Evolutionary conservation across 257 asterid species (phyloP).

Genomic region (Lantana camara): DNA sequence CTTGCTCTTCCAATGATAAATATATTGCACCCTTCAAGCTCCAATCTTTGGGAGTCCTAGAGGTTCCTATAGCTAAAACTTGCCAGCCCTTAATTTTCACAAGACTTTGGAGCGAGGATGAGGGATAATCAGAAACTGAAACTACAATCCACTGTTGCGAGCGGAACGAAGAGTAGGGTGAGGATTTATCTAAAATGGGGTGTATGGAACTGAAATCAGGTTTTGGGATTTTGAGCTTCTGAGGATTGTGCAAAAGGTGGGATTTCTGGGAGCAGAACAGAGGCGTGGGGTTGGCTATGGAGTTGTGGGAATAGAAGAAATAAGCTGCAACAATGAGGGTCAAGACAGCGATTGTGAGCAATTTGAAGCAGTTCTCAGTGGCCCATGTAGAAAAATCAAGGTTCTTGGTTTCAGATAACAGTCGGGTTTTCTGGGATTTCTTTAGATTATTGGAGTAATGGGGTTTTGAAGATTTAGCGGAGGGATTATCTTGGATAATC

Average conservation of each 20-base stretch:
- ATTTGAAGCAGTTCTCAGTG: constrained; percentile 30
- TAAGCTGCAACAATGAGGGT: constrained; percentile 30
- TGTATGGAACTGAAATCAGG: constrained; percentile 24
- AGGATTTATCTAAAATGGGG: constrained; percentile 45
- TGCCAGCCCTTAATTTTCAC: constrained; percentile 66
- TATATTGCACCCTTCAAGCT: constrained; percentile 56
- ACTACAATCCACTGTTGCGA: constrained; percentile 74
- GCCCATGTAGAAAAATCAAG: constrained; percentile 33
- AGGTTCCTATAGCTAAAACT: constrained; percentile 68
- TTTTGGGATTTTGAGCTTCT: constrained; percentile 28
- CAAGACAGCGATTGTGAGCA: constrained; percentile 23
- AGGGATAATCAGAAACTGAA: constrained; percentile 62
- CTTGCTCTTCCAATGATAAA: constrained; percentile 69
- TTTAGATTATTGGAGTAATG: constrained; percentile 17
- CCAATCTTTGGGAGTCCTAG: constrained; percentile 71
- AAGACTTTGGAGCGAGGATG: constrained; percentile 44
- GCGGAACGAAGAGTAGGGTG: constrained; percentile 54
- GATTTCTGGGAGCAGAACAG: constrained; percentile 26
- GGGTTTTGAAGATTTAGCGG: constrained; percentile 31
- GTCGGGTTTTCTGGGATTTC: constrained; percentile 12
- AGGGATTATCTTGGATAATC: constrained; percentile 30
- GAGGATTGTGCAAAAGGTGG: constrained; percentile 26
- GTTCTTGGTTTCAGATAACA: constrained; percentile 29
- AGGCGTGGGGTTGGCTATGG: constrained; percentile 24
- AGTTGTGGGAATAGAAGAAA: constrained; percentile 30